Percentiles rank a stretch among this genome's conserved stretches.
These are phyloP conservation scores for Fusarium haematococcum DNA, from an alignment of 2,329 filamentous ascomycete genomes.

Conservation along the genomic window DNA sequence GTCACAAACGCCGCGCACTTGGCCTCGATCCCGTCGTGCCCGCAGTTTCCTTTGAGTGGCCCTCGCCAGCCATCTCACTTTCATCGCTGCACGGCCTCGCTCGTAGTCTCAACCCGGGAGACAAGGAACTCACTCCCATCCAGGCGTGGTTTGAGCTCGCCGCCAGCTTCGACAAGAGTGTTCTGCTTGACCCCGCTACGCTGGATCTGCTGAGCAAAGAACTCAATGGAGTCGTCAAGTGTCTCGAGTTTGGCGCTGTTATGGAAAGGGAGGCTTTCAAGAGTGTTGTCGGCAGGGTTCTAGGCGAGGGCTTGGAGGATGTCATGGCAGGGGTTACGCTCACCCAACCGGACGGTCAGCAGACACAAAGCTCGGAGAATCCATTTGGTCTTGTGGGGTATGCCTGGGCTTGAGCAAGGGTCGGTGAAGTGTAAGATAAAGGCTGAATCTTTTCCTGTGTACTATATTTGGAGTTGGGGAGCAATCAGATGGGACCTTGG, in stretches of 20 bases:
- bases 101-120: constrained; percentile 55
- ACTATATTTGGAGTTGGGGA: background rate
- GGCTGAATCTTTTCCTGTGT: background rate
- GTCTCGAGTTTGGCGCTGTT: constrained; percentile 60
- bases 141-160: constrained; percentile 68
- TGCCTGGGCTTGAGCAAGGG: constrained; percentile 15
- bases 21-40: constrained; percentile 36
- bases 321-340: constrained; percentile 25
- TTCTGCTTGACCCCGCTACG: constrained; percentile 50
- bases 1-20: constrained; percentile 22
- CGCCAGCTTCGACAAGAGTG: constrained; percentile 52
- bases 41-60: constrained; percentile 51
- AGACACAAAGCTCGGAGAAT: background rate
- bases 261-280: constrained; percentile 62
- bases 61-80: constrained; percentile 55
- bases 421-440: background rate
- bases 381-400: constrained; percentile 21
- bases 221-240: constrained; percentile 58
- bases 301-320: constrained; percentile 45
- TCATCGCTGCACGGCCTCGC: constrained; percentile 59
- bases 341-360: background rate
- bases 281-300: constrained; percentile 55
- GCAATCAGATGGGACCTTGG: background rate
- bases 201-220: constrained; percentile 55
- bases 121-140: constrained; percentile 61